Evolutionary conservation across 2,329 filamentous ascomycete species (phyloP).

Genomic region (Pseudocercospora macadamiae): DNA sequence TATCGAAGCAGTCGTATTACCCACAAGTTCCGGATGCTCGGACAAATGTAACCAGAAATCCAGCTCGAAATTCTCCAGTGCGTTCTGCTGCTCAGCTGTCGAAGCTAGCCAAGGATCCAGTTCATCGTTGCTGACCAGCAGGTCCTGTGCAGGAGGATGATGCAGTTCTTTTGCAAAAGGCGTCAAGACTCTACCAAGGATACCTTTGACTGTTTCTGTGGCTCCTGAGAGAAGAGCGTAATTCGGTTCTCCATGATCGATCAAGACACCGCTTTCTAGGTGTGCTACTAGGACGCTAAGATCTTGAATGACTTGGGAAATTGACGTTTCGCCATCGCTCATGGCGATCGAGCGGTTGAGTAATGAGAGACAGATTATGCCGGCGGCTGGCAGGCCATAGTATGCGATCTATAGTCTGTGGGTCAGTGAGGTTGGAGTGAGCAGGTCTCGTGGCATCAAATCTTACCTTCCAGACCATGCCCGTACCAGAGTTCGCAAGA

Average conservation of each 20-base stretch:
- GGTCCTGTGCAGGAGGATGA: conserved; percentile 9
- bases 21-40: conserved; percentile 32
- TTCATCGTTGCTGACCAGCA: background rate
- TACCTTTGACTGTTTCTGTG: conserved; percentile 35
- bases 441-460: conserved; percentile 8
- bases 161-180: conserved; percentile 12
- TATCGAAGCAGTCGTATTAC: background rate
- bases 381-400: conserved; percentile 42
- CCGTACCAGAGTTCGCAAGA: conserved; percentile 40
- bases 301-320: conserved; percentile 35
- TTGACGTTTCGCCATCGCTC: background rate
- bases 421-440: conserved; percentile 10
- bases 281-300: conserved; percentile 39
- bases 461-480: conserved; percentile 40
- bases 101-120: conserved; percentile 23
- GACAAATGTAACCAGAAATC: conserved; percentile 39
- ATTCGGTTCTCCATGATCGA: conserved; percentile 35
- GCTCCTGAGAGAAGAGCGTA: conserved; percentile 36
- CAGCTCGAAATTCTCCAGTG: conserved; percentile 33
- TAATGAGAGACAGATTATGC: conserved; percentile 37
- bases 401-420: conserved; percentile 37
- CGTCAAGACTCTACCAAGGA: conserved; percentile 26
- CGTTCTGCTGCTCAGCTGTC: conserved; percentile 13
- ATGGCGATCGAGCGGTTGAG: conserved; percentile 23
- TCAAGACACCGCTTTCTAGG: conserved; percentile 35